Evolutionary conservation across 2,329 filamentous ascomycete species (phyloP), one percentile per base, ranked within the genome.

Genomic region (Pseudogymnoascus sp.): DNA sequence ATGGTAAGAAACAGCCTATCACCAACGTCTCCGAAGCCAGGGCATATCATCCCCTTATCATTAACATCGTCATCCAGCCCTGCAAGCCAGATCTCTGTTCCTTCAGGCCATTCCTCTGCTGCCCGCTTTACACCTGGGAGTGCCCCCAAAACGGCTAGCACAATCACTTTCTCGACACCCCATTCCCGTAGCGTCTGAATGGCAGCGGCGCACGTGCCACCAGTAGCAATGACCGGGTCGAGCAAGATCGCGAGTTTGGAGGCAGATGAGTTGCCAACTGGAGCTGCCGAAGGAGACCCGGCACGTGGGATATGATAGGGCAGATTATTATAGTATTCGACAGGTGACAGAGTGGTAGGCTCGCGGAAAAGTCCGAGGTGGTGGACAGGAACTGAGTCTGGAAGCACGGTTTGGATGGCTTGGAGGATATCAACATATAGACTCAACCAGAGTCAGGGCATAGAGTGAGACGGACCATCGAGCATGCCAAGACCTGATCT

Each of bases 241-340:
- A 96, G 83, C 61, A 97, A 79, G 71, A 97, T 89, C 63, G 92
- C 92, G 10, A 96, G 80, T 21, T 83, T 80, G 1, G 83, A 75
- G 21, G 71, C 71, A 8, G 68, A 66, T 4, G 72, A 65, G 58
- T 76, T 79, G 48, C 77, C 77, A 45, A 72, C 69, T 37, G 67
- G 64, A 45, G 76, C 70, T 59, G 59, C 74, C 1, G 78, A 74
- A 3, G 76, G 72, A 35, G 75, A 72, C 65, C 77, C 77, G 52
- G 71, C 70, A 3, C 67, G 60, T 31, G 79, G 71, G 39, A 79
- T 73, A 76, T 90, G 88, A 76, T 90, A 87, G 36, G 92, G 92
- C 18, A 97, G 86, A 76, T 96, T 96, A 80, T 97, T 97, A 83
- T 97, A 97, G 82, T 97, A 96, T 77, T 96, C 92, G 63, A 97